Evolutionary conservation across 1,139 yeast species (phyloP).

Genomic region (Candida sanyaensis): DNA sequence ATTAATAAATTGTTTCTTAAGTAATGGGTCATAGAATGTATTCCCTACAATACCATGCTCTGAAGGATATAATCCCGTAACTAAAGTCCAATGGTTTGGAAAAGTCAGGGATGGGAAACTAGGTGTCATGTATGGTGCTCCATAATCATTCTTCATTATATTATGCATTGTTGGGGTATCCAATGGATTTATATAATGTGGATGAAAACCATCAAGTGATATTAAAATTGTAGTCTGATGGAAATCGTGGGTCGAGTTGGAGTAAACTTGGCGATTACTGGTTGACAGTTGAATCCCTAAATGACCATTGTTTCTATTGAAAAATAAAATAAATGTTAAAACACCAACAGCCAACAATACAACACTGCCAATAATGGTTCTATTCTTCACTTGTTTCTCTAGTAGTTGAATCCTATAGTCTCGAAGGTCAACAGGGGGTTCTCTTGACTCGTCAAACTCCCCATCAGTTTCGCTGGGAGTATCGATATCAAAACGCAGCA

Average conservation of each 20-base stretch:
- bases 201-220: constrained; percentile 89
- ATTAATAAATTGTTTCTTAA: constrained; percentile 60
- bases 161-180: constrained; percentile 72
- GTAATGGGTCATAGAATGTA: constrained; percentile 67
- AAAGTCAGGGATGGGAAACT: constrained; percentile 88
- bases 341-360: constrained; percentile 10
- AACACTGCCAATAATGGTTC: constrained; percentile 12
- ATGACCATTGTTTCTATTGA: constrained; percentile 1
- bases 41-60: constrained; percentile 90
- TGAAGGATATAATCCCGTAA: constrained; percentile 82
- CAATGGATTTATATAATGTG: constrained; percentile 72
- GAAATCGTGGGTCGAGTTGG: constrained; percentile 73
- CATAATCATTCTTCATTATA: constrained; percentile 54
- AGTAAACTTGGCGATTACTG: constrained; percentile 21
- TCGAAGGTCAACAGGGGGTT: constrained; percentile 14
- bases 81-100: constrained; percentile 90
- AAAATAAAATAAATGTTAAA: constrained; percentile 8
- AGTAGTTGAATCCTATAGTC: constrained; percentile 14
- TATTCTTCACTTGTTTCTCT: constrained; percentile 14
- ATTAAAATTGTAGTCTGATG: constrained; percentile 76
- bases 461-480: constrained; percentile 9
- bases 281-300: not conserved
- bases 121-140: constrained; percentile 84
- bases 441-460: constrained; percentile 5
- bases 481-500: constrained; percentile 11